Conservation (phyloP, 768 basidiomycete genomes). For the Termitomyces eurrhizus region DNA sequence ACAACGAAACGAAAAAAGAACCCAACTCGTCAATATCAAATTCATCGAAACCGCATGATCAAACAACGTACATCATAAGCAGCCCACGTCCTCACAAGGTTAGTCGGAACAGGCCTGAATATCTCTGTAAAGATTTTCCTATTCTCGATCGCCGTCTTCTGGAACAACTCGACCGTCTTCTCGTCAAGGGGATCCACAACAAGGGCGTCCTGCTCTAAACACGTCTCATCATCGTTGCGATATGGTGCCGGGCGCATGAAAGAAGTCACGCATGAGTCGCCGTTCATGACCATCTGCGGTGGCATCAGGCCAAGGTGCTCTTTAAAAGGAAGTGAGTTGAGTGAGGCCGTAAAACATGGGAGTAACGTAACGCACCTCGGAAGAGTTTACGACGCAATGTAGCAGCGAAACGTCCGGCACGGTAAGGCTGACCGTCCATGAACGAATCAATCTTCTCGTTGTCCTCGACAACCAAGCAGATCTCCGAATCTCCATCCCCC, state of each 20-base stretch:
- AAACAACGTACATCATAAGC: constrained; percentile 62
- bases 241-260: constrained; percentile 82
- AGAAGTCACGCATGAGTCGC: constrained; percentile 34
- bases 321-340: constrained; percentile 21
- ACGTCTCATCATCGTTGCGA: constrained; percentile 64
- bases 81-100: constrained; percentile 74
- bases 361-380: constrained; percentile 45
- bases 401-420: constrained; percentile 78
- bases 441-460: constrained; percentile 64
- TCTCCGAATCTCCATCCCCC: constrained; percentile 95
- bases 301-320: constrained; percentile 86
- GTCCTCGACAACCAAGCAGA: constrained; percentile 90
- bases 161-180: constrained; percentile 56
- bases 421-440: constrained; percentile 77
- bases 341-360: not conserved
- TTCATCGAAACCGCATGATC: not conserved
- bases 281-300: constrained; percentile 53
- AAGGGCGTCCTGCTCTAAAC: constrained; percentile 40
- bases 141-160: constrained; percentile 71
- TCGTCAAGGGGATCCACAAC: constrained; percentile 80
- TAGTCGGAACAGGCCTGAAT: constrained; percentile 84
- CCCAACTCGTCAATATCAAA: not conserved
- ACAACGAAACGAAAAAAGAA: not conserved
- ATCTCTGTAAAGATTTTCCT: constrained; percentile 83
- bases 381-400: constrained; percentile 80